Conservation (phyloP, 495 filamentous ascomycete species). For the Daldinia bambusicola region DNA sequence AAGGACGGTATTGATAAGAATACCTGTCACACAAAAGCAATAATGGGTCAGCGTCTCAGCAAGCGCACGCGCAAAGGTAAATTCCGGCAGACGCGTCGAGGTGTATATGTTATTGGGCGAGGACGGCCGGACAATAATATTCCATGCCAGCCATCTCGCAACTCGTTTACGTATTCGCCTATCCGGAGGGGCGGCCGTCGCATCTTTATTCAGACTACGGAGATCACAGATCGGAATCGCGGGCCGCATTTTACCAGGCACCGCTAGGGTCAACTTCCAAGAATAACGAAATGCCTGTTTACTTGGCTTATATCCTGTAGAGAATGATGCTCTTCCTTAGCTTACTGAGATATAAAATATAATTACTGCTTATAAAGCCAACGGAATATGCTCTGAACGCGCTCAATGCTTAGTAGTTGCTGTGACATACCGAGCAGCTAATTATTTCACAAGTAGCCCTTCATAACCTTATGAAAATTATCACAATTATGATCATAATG, state of each 20-base stretch:
- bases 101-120: neutral
- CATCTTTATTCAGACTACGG: neutral
- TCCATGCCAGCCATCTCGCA: neutral
- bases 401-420: neutral
- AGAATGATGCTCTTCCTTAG: neutral
- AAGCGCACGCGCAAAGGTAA: neutral
- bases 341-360: neutral
- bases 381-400: neutral
- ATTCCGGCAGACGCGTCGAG: neutral
- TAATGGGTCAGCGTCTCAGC: neutral
- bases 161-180: conserved; percentile 1
- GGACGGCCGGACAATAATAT: neutral
- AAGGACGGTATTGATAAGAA: neutral
- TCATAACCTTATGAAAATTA: too few relatives aligned
- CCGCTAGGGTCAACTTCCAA: neutral
- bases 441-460: too few relatives aligned
- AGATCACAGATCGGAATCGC: conserved; percentile 1
- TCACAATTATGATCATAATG: too few relatives aligned
- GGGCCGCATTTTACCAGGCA: neutral
- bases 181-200: neutral
- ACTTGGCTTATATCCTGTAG: neutral
- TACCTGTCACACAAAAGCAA: neutral
- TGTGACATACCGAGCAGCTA: neutral
- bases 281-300: neutral
- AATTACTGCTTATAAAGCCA: neutral